A percentile compares a stretch with the other conserved stretches of the same genome.
Conservation (phyloP, 306 rosid species). For the Lupinus albus region DNA sequence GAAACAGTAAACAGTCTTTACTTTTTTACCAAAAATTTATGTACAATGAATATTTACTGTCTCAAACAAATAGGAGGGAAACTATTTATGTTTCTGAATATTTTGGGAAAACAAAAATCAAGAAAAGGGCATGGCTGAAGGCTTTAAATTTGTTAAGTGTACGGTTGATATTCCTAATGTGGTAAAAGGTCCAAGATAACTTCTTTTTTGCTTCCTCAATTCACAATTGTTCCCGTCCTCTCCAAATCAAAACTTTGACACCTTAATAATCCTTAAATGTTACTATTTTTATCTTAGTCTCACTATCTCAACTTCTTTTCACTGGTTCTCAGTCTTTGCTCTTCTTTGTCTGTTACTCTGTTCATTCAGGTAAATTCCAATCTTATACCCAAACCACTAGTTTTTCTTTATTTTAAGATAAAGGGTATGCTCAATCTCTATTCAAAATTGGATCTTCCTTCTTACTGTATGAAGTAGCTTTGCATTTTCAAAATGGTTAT, state of each 20-base stretch:
- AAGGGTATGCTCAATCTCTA: conserved; percentile 31
- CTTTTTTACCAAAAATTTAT: too few relatives aligned
- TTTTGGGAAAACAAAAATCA: neutral
- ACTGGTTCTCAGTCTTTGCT: neutral
- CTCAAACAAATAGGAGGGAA: too few relatives aligned
- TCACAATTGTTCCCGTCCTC: neutral
- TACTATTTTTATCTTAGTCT: conserved; percentile 27
- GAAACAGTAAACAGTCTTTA: too few relatives aligned
- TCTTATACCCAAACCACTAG: neutral
- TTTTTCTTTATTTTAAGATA: neutral
- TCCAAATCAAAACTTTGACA: neutral
- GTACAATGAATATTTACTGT: too few relatives aligned
- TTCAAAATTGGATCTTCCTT: conserved; percentile 28
- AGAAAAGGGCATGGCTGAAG: neutral
- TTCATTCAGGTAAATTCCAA: conserved; percentile 40
- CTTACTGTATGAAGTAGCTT: conserved; percentile 15
- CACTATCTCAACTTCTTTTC: conserved; percentile 4
- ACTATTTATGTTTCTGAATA: too few relatives aligned
- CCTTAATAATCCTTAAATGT: conserved; percentile 9
- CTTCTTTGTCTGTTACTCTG: conserved; percentile 3
- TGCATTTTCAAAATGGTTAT: too few relatives aligned
- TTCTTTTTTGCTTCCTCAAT: conserved; percentile 6
- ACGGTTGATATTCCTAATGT: neutral
- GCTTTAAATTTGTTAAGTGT: neutral
- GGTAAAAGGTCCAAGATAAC: conserved; percentile 7